Base-by-base conservation (phyloP, 768 basidiomycete genomes). In the Boletus edulis region DNA sequence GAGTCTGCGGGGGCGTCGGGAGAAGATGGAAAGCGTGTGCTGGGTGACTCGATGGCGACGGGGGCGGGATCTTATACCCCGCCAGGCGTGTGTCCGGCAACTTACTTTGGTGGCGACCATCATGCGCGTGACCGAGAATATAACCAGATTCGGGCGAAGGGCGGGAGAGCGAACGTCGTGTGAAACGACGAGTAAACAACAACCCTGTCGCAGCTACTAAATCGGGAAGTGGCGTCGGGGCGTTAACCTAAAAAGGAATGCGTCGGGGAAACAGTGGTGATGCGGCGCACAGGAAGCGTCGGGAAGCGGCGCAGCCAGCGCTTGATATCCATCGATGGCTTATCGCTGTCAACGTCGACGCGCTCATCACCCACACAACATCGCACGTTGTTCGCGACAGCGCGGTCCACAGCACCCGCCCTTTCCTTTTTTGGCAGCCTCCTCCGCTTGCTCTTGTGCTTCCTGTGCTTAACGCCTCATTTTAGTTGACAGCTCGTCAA, bases 161-260 rank as follows among this genome's bases (percentile, higher is more conserved):
- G 67, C 70, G 68, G 70, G 66, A 65, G 49, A 55, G 60, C 65
- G 69, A 45, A 62, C 63, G 42, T 58, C 52, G 60, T 18, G 52
- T 59, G 53, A 57, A 47, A 57, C 43, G 59, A 44, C 44, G 56
- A 61, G 17, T 5, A 58, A 55, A 46, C 54, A 59, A 56, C 40
- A 45, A 41, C 50, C 55, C 50, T 60, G 65, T 59, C 62, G 55
- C 52, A 34, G 3, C 13, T 49, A n/a, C 68, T 38, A 59, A 52
- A 68, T 51, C 0, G 20, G 57, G 68, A 54, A 51, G 62, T 52
- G 57, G 58, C 52, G 62, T 68, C 62, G 69, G 65, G 46, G 0
- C 0, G 1, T 49, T 57, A 43, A 15, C 59, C 56, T 3, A 29
- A 56, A 53, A 50, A 59, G 53, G 64, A 51, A 60, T 27, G 35